phyloP scores from a whole-genome alignment of 208 protist genomes.

The Trichomonas gallinae region DNA sequence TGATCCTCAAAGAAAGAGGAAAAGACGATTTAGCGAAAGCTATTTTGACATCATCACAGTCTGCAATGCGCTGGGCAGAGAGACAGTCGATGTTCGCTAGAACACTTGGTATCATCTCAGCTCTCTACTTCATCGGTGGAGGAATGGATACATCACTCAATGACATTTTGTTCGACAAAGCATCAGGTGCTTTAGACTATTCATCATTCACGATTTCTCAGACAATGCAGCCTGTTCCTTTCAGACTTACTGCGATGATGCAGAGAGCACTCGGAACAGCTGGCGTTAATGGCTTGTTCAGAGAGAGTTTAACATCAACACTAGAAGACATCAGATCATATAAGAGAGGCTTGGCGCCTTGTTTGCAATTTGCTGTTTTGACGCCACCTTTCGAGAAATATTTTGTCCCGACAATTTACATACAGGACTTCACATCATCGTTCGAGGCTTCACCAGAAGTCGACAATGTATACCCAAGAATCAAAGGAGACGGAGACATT shows the following conservation, averaged over 20 bases:
- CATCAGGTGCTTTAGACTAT: background rate
- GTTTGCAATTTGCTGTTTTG: background rate
- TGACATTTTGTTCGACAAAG: background rate
- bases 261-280: background rate
- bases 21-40: background rate
- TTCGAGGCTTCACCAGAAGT: background rate
- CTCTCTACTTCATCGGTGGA: background rate
- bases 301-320: background rate
- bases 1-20: too few relatives aligned
- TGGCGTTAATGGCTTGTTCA: background rate
- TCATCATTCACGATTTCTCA: background rate
- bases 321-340: background rate
- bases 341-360: background rate
- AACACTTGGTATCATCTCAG: background rate
- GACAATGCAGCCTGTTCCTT: background rate
- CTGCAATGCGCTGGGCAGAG: background rate
- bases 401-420: background rate
- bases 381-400: background rate
- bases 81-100: background rate
- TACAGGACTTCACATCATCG: background rate
- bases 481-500: background rate
- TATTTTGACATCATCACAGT: background rate
- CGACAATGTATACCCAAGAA: background rate
- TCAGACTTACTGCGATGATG: background rate
- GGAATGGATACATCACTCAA: background rate